A percentile compares a stretch with the other conserved stretches of the same genome.
phyloP scores from a whole-genome alignment of 2,329 filamentous ascomycete species.

The Botryotinia narcissicola region DNA sequence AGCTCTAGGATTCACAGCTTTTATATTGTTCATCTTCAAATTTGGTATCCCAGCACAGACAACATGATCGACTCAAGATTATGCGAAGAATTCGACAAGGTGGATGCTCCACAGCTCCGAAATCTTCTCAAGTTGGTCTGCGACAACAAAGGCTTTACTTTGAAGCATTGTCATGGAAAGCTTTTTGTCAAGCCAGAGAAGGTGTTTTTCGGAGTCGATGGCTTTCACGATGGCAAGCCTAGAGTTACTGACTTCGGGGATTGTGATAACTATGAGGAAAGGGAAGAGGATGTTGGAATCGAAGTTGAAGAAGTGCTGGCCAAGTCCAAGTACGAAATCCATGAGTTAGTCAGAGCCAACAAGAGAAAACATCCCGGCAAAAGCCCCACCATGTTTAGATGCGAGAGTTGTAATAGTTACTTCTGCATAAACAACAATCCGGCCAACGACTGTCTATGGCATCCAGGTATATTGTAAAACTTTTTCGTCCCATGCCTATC shows the following conservation, averaged over 20 bases:
- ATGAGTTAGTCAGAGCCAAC: neutral
- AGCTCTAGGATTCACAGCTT: neutral
- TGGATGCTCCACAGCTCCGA: neutral
- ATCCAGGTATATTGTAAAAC: neutral
- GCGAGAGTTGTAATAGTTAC: neutral
- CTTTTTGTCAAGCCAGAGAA: neutral
- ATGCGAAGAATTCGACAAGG: neutral
- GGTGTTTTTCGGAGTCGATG: neutral
- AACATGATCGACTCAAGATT: constrained; percentile 3
- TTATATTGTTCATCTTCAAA: no score
- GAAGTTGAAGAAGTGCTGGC: neutral
- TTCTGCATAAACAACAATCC: neutral
- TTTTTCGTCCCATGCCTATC: no score
- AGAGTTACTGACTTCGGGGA: neutral
- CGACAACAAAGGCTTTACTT: neutral
- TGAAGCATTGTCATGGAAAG: neutral
- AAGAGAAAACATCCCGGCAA: neutral
- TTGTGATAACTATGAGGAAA: neutral
- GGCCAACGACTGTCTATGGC: constrained; percentile 1
- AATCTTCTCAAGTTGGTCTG: neutral
- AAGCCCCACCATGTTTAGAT: neutral
- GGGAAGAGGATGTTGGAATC: neutral
- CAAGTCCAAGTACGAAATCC: neutral
- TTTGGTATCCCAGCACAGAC: no score
- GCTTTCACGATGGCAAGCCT: neutral